Evolutionary conservation across 139 green algal genomes (phyloP).

Genomic region (Chlamydomonas incerta): DNA sequence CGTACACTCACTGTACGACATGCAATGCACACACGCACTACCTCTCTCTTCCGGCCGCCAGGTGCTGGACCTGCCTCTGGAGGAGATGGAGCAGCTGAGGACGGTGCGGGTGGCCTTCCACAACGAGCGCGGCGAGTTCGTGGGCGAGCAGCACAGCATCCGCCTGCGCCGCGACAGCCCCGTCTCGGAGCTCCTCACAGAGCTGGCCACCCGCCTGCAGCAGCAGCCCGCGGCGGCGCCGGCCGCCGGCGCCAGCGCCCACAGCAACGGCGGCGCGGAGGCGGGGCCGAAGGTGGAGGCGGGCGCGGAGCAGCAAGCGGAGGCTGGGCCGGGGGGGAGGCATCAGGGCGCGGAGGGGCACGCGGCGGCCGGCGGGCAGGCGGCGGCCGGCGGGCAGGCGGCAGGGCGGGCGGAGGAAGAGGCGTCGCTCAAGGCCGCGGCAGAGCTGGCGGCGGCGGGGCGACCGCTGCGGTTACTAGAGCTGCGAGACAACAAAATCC

Average conservation of each 20-base stretch:
- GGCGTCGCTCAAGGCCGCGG: slow-evolving; percentile 49
- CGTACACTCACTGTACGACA: no score
- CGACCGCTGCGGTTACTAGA: slow-evolving; percentile 88
- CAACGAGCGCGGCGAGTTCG: slow-evolving; percentile 81
- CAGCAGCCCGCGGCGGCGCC: slow-evolving; percentile 20
- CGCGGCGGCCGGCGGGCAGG: not conserved
- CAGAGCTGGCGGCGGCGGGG: slow-evolving; percentile 39
- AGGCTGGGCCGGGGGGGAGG: not conserved
- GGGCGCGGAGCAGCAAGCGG: no score
- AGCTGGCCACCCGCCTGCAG: slow-evolving; percentile 68
- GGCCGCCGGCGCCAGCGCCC: slow-evolving; percentile 26
- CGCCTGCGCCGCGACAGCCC: slow-evolving; percentile 69
- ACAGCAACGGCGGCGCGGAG: not conserved
- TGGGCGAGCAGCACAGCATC: slow-evolving; percentile 75
- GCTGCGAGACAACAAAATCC: slow-evolving; percentile 82
- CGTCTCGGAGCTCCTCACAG: slow-evolving; percentile 80
- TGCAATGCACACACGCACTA: no score
- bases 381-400: slow-evolving; percentile 54
- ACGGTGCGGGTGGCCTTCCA: slow-evolving; percentile 75
- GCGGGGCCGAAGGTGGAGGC: not conserved
- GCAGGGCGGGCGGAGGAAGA: slow-evolving; percentile 67
- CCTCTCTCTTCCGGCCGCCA: not conserved
- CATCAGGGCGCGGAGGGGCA: no score
- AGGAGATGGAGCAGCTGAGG: slow-evolving; percentile 81
- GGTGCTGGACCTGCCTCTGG: slow-evolving; percentile 93